phyloP scores from a whole-genome alignment of 2,329 filamentous ascomycete species.

The Cytospora piceae region DNA sequence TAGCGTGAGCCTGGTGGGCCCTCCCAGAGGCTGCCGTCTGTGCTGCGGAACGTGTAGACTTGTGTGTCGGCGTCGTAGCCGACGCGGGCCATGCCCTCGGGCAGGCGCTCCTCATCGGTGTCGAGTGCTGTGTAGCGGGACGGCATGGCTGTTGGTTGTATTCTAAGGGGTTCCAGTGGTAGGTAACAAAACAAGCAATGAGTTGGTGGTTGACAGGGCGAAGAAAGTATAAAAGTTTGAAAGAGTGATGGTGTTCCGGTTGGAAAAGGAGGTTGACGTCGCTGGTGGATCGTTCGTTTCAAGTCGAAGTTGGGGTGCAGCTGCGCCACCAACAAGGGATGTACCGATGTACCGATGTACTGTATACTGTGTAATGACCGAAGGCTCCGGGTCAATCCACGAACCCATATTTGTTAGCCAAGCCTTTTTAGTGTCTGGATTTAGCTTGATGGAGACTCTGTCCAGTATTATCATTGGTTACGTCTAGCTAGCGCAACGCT shows the following conservation, averaged over 20 bases:
- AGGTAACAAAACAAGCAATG: background rate
- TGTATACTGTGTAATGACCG: background rate
- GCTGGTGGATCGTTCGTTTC: constrained; percentile 6
- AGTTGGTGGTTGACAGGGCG: background rate
- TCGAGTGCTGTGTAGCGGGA: constrained; percentile 31
- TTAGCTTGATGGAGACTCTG: no score
- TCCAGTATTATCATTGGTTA: no score
- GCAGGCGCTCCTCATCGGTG: constrained; percentile 50
- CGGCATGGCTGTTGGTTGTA: constrained; percentile 22
- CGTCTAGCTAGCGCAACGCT: background rate
- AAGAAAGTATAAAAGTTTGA: background rate
- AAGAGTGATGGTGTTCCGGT: background rate
- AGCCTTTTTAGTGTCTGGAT: background rate
- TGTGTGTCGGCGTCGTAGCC: constrained; percentile 56
- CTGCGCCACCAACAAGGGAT: constrained; percentile 6
- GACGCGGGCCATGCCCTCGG: constrained; percentile 52
- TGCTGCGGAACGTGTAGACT: constrained; percentile 51
- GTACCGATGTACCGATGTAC: background rate
- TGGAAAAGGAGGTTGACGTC: constrained; percentile 4
- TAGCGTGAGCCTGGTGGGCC: constrained; percentile 50
- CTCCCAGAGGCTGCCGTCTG: constrained; percentile 49
- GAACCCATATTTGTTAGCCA: background rate
- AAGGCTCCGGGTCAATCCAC: background rate
- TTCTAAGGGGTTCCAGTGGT: background rate
- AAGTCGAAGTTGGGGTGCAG: background rate